Evolutionary conservation across 495 filamentous ascomycete genomes (phyloP).

Genomic region (Daldinia childiae): DNA sequence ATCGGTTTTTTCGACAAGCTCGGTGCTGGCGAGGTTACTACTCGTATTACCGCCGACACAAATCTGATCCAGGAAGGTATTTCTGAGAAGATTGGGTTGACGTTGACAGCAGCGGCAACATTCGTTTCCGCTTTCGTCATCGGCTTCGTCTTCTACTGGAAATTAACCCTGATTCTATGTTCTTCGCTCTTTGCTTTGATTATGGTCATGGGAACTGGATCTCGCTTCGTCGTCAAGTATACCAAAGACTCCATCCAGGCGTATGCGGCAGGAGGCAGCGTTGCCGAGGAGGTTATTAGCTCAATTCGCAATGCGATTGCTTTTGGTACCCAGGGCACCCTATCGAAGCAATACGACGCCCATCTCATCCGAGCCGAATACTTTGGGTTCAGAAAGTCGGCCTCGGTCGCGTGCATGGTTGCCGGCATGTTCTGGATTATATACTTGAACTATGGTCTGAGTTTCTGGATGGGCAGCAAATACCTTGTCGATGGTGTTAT

Average conservation of each 20-base stretch:
- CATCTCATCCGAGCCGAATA: slow-evolving; percentile 77
- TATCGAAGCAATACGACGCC: slow-evolving; percentile 82
- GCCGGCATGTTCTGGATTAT: slow-evolving; percentile 82
- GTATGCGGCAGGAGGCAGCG: slow-evolving; percentile 83
- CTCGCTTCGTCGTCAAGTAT: slow-evolving; percentile 78
- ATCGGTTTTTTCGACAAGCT: slow-evolving; percentile 93
- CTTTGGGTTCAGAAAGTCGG: slow-evolving; percentile 80
- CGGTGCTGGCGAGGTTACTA: slow-evolving; percentile 91
- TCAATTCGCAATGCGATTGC: slow-evolving; percentile 93
- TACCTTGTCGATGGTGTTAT: slow-evolving; percentile 77
- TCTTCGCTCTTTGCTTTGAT: slow-evolving; percentile 79
- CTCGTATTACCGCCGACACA: slow-evolving; percentile 89
- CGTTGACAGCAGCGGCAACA: slow-evolving; percentile 75
- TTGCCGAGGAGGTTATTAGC: slow-evolving; percentile 94
- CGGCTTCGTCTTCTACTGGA: slow-evolving; percentile 86
- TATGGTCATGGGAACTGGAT: slow-evolving; percentile 76
- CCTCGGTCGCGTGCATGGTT: slow-evolving; percentile 76
- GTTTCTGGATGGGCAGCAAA: slow-evolving; percentile 93
- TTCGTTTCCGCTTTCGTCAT: slow-evolving; percentile 91
- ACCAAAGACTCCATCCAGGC: slow-evolving; percentile 79
- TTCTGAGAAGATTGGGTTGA: slow-evolving; percentile 85
- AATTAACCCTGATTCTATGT: slow-evolving; percentile 80
- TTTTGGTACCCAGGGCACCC: slow-evolving; percentile 89
- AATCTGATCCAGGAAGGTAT: slow-evolving; percentile 89
- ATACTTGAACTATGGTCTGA: slow-evolving; percentile 88